Base-by-base conservation (phyloP, 805 yeast species). In the Yamadazyma insecticola region DNA sequence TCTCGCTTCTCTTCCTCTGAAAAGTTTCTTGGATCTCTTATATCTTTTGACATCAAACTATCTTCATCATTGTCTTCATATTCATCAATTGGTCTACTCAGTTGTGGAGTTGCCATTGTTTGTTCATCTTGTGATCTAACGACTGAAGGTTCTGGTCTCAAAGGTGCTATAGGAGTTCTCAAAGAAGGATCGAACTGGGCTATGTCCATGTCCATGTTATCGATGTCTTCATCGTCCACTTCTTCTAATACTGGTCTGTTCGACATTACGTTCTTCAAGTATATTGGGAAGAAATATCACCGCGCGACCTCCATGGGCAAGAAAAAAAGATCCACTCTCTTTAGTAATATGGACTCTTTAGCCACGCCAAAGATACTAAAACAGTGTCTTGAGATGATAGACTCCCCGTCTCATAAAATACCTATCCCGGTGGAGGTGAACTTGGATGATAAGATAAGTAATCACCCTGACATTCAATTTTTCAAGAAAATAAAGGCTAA, bases 151-250 rank as follows among this genome's bases (percentile, higher is more conserved):
- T 71, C 70, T 14, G 79, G 72, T 44, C 72, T 67, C 29, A 57
- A 45, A 13, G 88, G 87, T 1, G 89, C 89, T 14, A 81, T 59
- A 6, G 90, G 84, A 0, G 90, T 80, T 24, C 56, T 69, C 40
- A 82, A 59, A 23, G 48, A 44, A 28, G 64, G 88, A 57, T 88
- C 97, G 41, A 87, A 82, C 62, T 90, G 94, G 3, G 95, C 94
- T 16, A 89, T 67, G 58, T 89, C 96, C 84, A 86, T 81, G 48
- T 90, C 96, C 78, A 87, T 68, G 62, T 88, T 80, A 51, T 89
- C 97, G 59, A 90, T 78, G 47, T 81, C 89, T 42, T 85, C 94
- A 49, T 77, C 83, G 53, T 81, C 88, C 36, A 83, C 77, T 45
- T 82, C 89, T 53, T 83, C 94, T 34, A 83, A 54, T 20, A 63